Evolutionary conservation across 2,329 filamentous ascomycete genomes (phyloP).

Genomic region (Ophioceras dolichostomum): DNA sequence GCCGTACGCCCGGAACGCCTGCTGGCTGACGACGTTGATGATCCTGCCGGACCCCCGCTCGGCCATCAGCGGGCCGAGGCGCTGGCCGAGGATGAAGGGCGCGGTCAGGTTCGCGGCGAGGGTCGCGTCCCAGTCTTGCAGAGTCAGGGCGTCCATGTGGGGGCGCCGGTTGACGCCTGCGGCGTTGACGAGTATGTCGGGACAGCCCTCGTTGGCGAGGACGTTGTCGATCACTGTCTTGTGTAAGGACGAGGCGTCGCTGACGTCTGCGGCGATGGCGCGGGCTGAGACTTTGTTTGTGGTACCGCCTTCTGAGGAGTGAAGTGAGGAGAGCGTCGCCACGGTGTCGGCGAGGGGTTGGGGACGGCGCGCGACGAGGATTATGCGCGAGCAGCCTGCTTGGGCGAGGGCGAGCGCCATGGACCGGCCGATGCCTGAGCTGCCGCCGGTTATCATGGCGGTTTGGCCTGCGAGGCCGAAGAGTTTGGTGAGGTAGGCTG

Average conservation of each 20-base stretch:
- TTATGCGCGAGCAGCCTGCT: neutral
- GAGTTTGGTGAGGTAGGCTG: neutral
- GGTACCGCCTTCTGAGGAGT: too few relatives aligned
- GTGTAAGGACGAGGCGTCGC: neutral
- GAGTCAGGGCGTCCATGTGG: neutral
- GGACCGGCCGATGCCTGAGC: neutral
- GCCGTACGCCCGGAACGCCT: neutral
- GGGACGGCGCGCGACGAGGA: neutral
- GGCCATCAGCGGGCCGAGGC: neutral
- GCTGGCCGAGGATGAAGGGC: neutral
- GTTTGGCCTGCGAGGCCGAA: neutral
- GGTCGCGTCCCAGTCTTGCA: neutral
- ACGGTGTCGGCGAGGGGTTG: neutral
- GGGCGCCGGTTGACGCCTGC: neutral
- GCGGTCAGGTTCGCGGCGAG: neutral
- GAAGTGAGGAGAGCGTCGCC: neutral
- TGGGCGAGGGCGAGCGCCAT: neutral
- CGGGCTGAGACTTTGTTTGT: neutral
- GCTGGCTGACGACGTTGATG: neutral
- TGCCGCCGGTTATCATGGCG: neutral
- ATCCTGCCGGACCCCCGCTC: neutral
- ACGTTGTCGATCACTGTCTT: neutral
- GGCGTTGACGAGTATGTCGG: neutral
- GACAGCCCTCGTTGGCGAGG: neutral
- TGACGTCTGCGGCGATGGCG: neutral